These are phyloP conservation scores for Papiliotrema terrestris DNA, from an alignment of 1,284 basidiomycete genomes.

Conservation along the genomic window DNA sequence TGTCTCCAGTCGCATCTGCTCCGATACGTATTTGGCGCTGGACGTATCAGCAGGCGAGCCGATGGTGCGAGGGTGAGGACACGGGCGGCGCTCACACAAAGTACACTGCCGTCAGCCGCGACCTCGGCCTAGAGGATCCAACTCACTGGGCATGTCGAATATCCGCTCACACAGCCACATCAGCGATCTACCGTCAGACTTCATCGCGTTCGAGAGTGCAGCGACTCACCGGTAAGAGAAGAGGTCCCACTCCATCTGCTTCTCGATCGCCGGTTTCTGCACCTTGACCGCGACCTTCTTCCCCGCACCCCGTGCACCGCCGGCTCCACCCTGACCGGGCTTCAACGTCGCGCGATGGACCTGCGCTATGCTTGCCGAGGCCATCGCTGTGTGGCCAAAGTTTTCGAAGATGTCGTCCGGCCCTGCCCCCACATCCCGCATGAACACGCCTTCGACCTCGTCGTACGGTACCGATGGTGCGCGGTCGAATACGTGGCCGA, in stretches of 20 bases:
- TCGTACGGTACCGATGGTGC: conserved; percentile 76
- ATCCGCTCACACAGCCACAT: conserved; percentile 14
- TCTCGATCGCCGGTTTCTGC: conserved; percentile 81
- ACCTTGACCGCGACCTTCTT: conserved; percentile 77
- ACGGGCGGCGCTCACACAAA: conserved; percentile 33
- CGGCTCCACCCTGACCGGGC: conserved; percentile 41
- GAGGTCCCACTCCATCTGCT: conserved; percentile 80
- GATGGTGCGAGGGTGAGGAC: background rate
- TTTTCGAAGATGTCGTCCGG: conserved; percentile 70
- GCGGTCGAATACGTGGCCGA: conserved; percentile 75
- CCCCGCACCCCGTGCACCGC: conserved; percentile 20
- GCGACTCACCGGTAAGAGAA: conserved; percentile 42
- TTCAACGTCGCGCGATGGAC: conserved; percentile 71
- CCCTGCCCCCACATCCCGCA: conserved; percentile 62
- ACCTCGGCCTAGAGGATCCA: no score
- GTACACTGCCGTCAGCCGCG: conserved; percentile 33
- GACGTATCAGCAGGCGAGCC: background rate
- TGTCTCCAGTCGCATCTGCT: conserved; percentile 75
- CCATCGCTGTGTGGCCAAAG: conserved; percentile 69
- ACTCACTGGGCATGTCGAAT: conserved; percentile 43
- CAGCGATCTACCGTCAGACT: background rate
- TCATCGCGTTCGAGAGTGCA: background rate
- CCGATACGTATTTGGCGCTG: conserved; percentile 67
- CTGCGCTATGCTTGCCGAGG: conserved; percentile 84
- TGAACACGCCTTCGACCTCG: conserved; percentile 63